Conservation (phyloP, 1,284 basidiomycete genomes). For the Fomes fomentarius region DNA sequence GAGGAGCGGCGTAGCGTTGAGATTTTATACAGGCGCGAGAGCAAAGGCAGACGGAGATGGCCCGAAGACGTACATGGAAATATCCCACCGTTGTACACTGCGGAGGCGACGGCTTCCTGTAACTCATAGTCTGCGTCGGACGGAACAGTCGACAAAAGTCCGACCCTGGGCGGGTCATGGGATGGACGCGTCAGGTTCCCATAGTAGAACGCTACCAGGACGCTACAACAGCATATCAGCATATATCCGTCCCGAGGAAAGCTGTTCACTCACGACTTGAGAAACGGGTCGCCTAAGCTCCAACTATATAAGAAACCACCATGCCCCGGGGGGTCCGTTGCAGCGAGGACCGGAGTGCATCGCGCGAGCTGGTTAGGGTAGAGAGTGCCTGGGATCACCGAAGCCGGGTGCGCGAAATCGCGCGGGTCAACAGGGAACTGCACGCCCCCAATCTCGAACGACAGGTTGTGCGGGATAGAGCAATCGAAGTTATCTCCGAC, state of each 20-base stretch:
- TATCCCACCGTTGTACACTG: constrained; percentile 39
- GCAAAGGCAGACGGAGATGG: neutral
- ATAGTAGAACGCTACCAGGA: constrained; percentile 55
- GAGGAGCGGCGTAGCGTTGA: neutral
- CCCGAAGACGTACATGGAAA: constrained; percentile 43
- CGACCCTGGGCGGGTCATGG: constrained; percentile 63
- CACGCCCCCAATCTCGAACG: constrained; percentile 63
- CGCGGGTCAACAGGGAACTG: constrained; percentile 69
- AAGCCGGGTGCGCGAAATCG: constrained; percentile 50
- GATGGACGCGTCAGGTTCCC: constrained; percentile 67
- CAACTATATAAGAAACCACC: constrained; percentile 40
- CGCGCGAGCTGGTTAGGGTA: constrained; percentile 13
- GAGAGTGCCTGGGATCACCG: constrained; percentile 22
- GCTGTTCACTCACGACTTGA: constrained; percentile 39
- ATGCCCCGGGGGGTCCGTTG: constrained; percentile 53
- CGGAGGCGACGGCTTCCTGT: constrained; percentile 41
- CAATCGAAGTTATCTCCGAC: constrained; percentile 42
- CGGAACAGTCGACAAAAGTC: constrained; percentile 69
- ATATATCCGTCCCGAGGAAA: neutral
- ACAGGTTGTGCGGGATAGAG: constrained; percentile 53
- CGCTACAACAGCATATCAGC: constrained; percentile 22
- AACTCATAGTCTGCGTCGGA: constrained; percentile 46
- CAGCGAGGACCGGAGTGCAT: constrained; percentile 48
- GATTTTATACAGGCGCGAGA: too few species aligned
- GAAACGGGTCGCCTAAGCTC: constrained; percentile 44